phyloP scores from a whole-genome alignment of 1,284 basidiomycete species.

The Rhodotorula sp. region DNA sequence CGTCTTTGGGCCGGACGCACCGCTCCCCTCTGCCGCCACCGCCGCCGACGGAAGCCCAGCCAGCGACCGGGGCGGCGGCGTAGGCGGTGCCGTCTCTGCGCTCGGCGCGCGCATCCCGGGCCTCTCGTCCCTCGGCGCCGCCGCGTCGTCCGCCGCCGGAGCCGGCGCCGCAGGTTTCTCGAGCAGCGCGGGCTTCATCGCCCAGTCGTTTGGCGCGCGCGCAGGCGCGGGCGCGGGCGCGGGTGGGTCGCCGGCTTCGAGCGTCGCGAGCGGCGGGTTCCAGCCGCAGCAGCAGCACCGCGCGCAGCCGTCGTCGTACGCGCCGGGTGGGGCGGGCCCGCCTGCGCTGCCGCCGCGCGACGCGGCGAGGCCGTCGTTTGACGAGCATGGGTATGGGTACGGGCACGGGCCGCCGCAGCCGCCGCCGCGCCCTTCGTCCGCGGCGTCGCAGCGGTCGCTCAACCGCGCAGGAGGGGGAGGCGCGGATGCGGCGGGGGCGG shows the following conservation, averaged over 20 bases:
- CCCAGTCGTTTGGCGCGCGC: background rate
- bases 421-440: background rate
- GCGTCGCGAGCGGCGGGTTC: background rate
- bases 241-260: background rate
- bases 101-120: conserved; percentile 5
- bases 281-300: background rate
- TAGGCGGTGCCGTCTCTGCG: background rate
- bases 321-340: no score
- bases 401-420: background rate
- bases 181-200: background rate
- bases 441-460: background rate
- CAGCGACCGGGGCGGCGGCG: background rate
- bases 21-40: background rate
- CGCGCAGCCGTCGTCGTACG: no score
- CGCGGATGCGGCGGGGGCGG: background rate
- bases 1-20: conserved; percentile 34
- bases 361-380: no score
- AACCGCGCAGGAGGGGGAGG: background rate
- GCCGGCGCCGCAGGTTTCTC: background rate
- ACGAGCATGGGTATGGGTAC: background rate
- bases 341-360: background rate
- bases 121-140: background rate
- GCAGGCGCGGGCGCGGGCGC: background rate
- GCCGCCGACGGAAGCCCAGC: background rate
- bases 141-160: background rate